Conservation (phyloP, 2,329 filamentous ascomycete genomes). For the Emmonsiellopsis sp. region DNA sequence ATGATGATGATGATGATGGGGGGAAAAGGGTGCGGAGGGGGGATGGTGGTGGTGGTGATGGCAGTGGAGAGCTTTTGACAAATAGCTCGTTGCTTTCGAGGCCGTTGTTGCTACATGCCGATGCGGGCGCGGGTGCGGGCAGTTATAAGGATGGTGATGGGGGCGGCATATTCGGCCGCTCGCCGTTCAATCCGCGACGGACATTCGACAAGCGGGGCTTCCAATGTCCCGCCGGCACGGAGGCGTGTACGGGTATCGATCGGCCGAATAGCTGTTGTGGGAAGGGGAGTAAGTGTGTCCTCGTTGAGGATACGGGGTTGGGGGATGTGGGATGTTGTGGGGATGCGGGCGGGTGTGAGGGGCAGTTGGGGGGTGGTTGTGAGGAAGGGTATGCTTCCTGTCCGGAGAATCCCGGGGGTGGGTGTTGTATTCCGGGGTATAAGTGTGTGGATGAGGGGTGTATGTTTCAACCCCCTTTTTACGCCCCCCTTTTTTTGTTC, state of each 20-base stretch:
- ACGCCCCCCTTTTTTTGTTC: background rate
- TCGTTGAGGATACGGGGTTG: slow-evolving; percentile 43
- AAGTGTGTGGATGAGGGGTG: slow-evolving; percentile 50
- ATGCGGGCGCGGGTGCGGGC: background rate
- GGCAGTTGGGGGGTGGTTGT: slow-evolving; percentile 43
- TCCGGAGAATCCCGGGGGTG: slow-evolving; percentile 46
- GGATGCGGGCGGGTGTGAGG: slow-evolving; percentile 43
- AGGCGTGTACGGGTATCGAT: slow-evolving; percentile 45
- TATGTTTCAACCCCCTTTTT: slow-evolving; percentile 16
- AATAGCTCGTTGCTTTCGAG: slow-evolving; percentile 9
- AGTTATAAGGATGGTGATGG: background rate
- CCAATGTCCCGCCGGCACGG: slow-evolving; percentile 48
- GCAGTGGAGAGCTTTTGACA: background rate
- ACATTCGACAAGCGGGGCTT: slow-evolving; percentile 41
- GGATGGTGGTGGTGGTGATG: slow-evolving; percentile 7
- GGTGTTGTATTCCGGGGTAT: slow-evolving; percentile 55
- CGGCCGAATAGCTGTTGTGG: slow-evolving; percentile 52
- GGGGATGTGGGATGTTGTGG: slow-evolving; percentile 55
- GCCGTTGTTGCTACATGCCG: slow-evolving; percentile 16
- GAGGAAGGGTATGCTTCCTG: slow-evolving; percentile 47
- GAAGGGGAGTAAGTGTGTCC: slow-evolving; percentile 44
- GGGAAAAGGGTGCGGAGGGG: background rate
- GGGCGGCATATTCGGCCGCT: slow-evolving; percentile 1
- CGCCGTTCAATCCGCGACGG: background rate
- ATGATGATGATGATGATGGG: background rate